Conservation (phyloP, 176 grass and related monocot species). For the Alopecurus myosuroides region DNA sequence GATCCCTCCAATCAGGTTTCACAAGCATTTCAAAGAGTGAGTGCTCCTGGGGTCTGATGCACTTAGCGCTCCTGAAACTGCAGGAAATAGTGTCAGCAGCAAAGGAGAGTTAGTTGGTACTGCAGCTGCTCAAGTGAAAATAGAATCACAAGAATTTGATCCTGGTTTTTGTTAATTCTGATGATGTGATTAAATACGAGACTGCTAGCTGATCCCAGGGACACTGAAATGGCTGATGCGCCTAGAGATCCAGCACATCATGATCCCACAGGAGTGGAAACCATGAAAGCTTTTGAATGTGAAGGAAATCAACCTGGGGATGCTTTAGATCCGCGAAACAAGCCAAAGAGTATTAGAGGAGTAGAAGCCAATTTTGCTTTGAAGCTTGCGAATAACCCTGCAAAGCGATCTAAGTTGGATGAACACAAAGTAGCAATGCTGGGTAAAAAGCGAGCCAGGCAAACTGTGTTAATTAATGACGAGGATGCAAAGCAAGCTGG, state of each 20-base stretch:
- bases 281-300: conserved; percentile 27
- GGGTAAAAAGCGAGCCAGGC: conserved; percentile 86
- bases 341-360: conserved; percentile 58
- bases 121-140: conserved; percentile 38
- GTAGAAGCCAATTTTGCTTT: conserved; percentile 89
- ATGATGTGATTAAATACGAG: conserved; percentile 26
- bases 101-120: conserved; percentile 32
- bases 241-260: conserved; percentile 41
- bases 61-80: conserved; percentile 48
- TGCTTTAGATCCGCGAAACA: conserved; percentile 45
- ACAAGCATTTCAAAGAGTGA: conserved; percentile 54
- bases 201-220: neutral
- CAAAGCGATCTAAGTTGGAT: conserved; percentile 75
- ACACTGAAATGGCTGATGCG: conserved; percentile 20
- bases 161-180: conserved; percentile 28
- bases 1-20: conserved; percentile 23
- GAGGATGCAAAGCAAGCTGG: conserved; percentile 92
- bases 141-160: conserved; percentile 45
- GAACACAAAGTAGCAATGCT: conserved; percentile 93
- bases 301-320: conserved; percentile 45
- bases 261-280: conserved; percentile 27
- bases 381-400: conserved; percentile 73
- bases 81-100: conserved; percentile 31
- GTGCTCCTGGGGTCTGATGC: conserved; percentile 53
- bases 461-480: conserved; percentile 90